A percentile compares a stretch with the other conserved stretches of the same genome.
Conservation (phyloP, 2,329 filamentous ascomycete genomes). For the Cercospora janseana region DNA sequence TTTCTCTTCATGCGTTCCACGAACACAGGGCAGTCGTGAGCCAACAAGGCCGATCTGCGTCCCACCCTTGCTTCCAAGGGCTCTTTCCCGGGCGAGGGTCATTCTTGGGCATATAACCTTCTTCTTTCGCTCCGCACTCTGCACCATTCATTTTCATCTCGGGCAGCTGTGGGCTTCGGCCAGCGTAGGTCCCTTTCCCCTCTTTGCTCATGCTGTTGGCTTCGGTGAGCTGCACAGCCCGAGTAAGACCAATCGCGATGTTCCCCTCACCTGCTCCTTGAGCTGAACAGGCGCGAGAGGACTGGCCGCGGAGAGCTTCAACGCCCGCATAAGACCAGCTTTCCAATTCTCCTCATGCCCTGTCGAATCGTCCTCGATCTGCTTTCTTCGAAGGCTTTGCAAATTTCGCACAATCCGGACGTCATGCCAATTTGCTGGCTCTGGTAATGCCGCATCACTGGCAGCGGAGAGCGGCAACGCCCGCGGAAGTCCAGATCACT, state of each 20-base stretch:
- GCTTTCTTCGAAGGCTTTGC: too few species aligned
- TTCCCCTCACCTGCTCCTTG: too few species aligned
- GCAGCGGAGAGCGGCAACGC: not conserved
- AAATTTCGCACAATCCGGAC: too few species aligned
- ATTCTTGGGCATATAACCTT: not conserved
- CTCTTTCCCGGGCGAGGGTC: not conserved
- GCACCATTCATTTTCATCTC: not conserved
- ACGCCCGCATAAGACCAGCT: not conserved
- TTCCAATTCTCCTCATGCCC: too few species aligned
- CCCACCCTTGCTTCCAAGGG: not conserved
- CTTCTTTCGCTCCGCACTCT: not conserved
- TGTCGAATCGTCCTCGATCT: too few species aligned
- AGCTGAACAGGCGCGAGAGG: too few species aligned
- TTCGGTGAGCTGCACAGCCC: too few species aligned
- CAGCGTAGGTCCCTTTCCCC: constrained; percentile 6
- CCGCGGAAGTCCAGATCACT: not conserved
- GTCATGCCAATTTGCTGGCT: not conserved
- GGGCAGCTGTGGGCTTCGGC: constrained; percentile 12
- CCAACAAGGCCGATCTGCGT: constrained; percentile 5
- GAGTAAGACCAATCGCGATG: too few species aligned
- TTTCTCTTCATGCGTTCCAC: not conserved
- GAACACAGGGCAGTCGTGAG: not conserved
- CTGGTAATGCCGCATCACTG: not conserved
- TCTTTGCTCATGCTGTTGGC: too few species aligned
- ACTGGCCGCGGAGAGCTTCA: not conserved